These are phyloP conservation scores for Lentithecium fluviatile DNA, from an alignment of 495 filamentous ascomycete genomes.

Conservation along the genomic window DNA sequence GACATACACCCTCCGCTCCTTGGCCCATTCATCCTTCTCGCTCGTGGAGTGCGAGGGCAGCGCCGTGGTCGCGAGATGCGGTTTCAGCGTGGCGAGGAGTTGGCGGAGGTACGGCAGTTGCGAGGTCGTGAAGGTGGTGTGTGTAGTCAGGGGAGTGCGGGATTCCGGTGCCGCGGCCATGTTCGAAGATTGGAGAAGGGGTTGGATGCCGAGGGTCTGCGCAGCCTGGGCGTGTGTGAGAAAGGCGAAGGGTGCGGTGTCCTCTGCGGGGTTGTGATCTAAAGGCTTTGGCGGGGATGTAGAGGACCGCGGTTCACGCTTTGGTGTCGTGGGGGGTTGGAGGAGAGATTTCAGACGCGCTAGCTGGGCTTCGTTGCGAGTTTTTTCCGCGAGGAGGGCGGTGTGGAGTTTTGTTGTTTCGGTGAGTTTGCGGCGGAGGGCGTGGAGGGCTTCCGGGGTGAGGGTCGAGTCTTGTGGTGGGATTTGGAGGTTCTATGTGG, in stretches of 20 bases:
- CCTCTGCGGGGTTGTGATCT: slow-evolving; percentile 11
- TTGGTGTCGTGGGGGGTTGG: slow-evolving; percentile 38
- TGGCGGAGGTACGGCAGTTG: slow-evolving; percentile 77
- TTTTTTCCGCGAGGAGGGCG: slow-evolving; percentile 68
- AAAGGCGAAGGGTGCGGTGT: slow-evolving; percentile 49
- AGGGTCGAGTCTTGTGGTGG: slow-evolving; percentile 17
- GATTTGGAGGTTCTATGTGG: slow-evolving; percentile 30
- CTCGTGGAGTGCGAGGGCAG: slow-evolving; percentile 28
- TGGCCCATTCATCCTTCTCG: slow-evolving; percentile 24
- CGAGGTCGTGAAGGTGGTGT: slow-evolving; percentile 73
- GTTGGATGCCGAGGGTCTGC: slow-evolving; percentile 46
- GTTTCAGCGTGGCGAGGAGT: slow-evolving; percentile 61
- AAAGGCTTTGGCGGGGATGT: slow-evolving; percentile 10
- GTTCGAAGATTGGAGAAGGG: slow-evolving; percentile 7
- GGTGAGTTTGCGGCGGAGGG: slow-evolving; percentile 71
- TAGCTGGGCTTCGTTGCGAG: slow-evolving; percentile 74
- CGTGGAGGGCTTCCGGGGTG: slow-evolving; percentile 63
- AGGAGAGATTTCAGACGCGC: slow-evolving; percentile 60
- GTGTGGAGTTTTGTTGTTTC: slow-evolving; percentile 78
- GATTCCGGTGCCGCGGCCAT: background rate
- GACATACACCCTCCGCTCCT: slow-evolving; percentile 40
- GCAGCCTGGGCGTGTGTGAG: slow-evolving; percentile 52
- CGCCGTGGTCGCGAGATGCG: slow-evolving; percentile 37
- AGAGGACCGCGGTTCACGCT: slow-evolving; percentile 29
- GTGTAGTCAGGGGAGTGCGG: slow-evolving; percentile 60